Conservation (phyloP, 2,329 filamentous ascomycete genomes). For the Colletotrichum simmondsii region DNA sequence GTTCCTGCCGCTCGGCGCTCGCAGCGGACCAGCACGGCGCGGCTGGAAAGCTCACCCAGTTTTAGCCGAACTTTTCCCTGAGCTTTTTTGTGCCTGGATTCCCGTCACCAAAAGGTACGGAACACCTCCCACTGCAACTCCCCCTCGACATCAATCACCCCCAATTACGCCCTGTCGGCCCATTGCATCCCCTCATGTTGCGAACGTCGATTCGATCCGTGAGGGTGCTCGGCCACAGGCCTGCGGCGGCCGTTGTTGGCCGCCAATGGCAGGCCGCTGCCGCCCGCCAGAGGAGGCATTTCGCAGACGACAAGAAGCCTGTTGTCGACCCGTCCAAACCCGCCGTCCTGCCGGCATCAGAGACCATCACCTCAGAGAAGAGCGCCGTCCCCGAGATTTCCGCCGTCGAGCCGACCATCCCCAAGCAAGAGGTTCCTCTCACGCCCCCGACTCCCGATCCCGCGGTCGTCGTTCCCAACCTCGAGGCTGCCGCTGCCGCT, state of each 20-base stretch:
- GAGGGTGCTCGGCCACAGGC: slow-evolving; percentile 67
- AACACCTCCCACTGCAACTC: slow-evolving; percentile 28
- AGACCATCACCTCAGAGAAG: slow-evolving; percentile 61
- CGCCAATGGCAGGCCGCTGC: slow-evolving; percentile 65
- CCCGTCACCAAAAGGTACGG: slow-evolving; percentile 38
- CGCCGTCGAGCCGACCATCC: slow-evolving; percentile 51
- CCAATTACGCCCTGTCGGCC: slow-evolving; percentile 48
- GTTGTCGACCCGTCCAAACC: slow-evolving; percentile 56
- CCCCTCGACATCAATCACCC: slow-evolving; percentile 40
- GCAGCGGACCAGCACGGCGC: slow-evolving; percentile 15
- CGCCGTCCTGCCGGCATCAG: slow-evolving; percentile 63
- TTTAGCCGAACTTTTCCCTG: slow-evolving; percentile 58
- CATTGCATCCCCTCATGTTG: slow-evolving; percentile 71
- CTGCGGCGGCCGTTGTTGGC: slow-evolving; percentile 61
- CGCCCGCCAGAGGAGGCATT: slow-evolving; percentile 61
- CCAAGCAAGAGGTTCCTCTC: slow-evolving; percentile 50
- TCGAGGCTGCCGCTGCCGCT: slow-evolving; percentile 41
- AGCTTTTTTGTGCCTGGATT: slow-evolving; percentile 51
- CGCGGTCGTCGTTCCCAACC: slow-evolving; percentile 28
- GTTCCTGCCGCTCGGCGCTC: slow-evolving; percentile 34
- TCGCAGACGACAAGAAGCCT: slow-evolving; percentile 64
- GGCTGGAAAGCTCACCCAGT: slow-evolving; percentile 32
- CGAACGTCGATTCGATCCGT: slow-evolving; percentile 75
- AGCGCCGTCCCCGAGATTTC: slow-evolving; percentile 53
- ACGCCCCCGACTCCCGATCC: slow-evolving; percentile 48